Percentiles rank a stretch among this genome's conserved stretches.
Evolutionary conservation across 768 basidiomycete species (phyloP).

Genomic region (Hebeloma cylindrosporum): DNA sequence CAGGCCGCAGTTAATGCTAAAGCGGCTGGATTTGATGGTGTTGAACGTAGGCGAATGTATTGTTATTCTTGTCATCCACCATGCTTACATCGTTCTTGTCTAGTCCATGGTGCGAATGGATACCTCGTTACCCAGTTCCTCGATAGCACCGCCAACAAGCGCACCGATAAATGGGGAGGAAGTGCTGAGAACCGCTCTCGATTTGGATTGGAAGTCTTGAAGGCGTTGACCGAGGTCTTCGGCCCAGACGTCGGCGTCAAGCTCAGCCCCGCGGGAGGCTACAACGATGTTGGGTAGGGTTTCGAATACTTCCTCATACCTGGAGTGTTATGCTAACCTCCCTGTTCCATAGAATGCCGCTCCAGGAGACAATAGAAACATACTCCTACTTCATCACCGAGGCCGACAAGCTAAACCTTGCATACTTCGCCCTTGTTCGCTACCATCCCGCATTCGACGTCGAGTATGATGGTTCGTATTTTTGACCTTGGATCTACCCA

Average conservation of each 20-base stretch:
- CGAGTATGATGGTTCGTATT: slow-evolving; percentile 36
- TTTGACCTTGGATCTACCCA: no score
- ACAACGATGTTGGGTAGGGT: slow-evolving; percentile 45
- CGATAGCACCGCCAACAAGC: slow-evolving; percentile 43
- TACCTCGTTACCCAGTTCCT: slow-evolving; percentile 52
- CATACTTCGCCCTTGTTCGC: slow-evolving; percentile 34
- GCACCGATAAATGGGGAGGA: slow-evolving; percentile 63
- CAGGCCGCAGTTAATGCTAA: slow-evolving; percentile 48
- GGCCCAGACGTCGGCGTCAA: slow-evolving; percentile 47
- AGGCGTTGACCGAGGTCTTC: slow-evolving; percentile 40
- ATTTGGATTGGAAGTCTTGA: slow-evolving; percentile 53
- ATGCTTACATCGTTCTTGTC: no score
- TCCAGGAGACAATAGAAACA: slow-evolving; percentile 43
- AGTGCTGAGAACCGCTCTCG: slow-evolving; percentile 53
- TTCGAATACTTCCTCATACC: background rate
- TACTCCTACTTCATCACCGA: slow-evolving; percentile 43
- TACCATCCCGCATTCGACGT: slow-evolving; percentile 25
- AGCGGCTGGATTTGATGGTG: slow-evolving; percentile 56
- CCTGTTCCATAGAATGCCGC: slow-evolving; percentile 36
- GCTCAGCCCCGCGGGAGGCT: slow-evolving; percentile 42
- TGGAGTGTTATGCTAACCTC: background rate
- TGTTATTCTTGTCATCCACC: no score
- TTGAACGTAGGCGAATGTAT: no score
- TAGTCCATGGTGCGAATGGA: slow-evolving; percentile 46
- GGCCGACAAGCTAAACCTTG: slow-evolving; percentile 37